phyloP scores from a whole-genome alignment of 208 protist species.

The Crithidia sp. region DNA sequence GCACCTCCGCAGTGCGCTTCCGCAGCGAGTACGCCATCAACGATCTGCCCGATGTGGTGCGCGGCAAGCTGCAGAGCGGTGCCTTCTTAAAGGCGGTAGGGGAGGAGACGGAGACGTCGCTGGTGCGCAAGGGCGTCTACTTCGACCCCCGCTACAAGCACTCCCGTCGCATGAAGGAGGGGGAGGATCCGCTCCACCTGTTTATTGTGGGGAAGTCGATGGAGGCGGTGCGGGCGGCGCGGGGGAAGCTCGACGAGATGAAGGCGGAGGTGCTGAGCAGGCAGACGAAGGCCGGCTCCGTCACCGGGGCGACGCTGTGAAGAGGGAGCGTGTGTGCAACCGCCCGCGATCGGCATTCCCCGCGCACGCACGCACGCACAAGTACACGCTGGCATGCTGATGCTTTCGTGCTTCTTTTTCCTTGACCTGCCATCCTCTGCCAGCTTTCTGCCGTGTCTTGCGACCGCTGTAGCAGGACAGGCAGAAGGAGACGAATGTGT shows the following conservation, averaged over 20 bases:
- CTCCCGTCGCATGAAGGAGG: constrained; percentile 77
- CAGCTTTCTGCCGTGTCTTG: too few species aligned
- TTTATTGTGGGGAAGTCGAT: constrained; percentile 73
- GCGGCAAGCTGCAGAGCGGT: constrained; percentile 66
- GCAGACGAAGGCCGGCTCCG: constrained; percentile 53
- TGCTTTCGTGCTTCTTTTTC: too few species aligned
- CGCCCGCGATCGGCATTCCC: too few species aligned
- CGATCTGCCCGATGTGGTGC: constrained; percentile 74
- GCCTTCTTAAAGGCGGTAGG: constrained; percentile 58
- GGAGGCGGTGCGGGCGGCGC: constrained; percentile 70
- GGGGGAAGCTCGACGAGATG: constrained; percentile 63
- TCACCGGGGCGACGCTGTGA: constrained; percentile 57
- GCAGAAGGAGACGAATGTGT: too few species aligned
- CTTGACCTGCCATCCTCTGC: too few species aligned
- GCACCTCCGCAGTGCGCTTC: constrained; percentile 65
- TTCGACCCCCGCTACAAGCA: constrained; percentile 79
- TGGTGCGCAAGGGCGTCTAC: constrained; percentile 87
- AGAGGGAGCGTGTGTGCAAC: too few species aligned
- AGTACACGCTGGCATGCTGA: too few species aligned
- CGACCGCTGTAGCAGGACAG: too few species aligned
- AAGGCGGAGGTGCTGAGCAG: constrained; percentile 64
- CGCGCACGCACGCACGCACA: too few species aligned
- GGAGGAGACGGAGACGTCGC: constrained; percentile 72
- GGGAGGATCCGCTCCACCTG: constrained; percentile 80
- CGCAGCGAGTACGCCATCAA: constrained; percentile 86